Evolutionary conservation across 257 asterid species (phyloP).

Genomic region (Ehretia macrophylla): DNA sequence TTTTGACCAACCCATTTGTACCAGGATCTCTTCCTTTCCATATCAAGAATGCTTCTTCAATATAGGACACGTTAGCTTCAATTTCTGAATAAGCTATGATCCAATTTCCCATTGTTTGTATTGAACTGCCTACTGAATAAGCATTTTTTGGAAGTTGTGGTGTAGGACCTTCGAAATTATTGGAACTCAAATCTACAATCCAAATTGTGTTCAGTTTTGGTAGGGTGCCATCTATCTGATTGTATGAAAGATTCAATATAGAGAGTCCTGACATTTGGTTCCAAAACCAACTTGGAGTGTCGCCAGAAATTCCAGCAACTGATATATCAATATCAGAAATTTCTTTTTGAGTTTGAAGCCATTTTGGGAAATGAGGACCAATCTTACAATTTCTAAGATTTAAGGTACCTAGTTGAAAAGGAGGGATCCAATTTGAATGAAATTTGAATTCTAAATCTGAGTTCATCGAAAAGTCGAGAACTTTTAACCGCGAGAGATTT

Average conservation of each 20-base stretch:
- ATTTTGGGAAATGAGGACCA: conserved; percentile 18
- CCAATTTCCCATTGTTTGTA: not conserved
- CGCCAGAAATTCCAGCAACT: conserved; percentile 10
- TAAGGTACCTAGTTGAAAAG: conserved; percentile 6
- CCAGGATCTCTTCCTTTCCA: conserved; percentile 29
- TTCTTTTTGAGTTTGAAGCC: conserved; percentile 14
- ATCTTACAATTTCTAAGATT: not conserved
- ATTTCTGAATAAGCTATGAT: too few relatives aligned
- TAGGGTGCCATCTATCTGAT: conserved; percentile 11
- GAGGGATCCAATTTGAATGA: conserved; percentile 9
- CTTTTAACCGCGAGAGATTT: not conserved
- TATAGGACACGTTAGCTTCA: too few relatives aligned
- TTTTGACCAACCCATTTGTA: conserved; percentile 17
- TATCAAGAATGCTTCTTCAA: conserved; percentile 6
- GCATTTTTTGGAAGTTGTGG: not conserved
- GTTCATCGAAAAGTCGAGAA: not conserved
- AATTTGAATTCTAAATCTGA: not conserved
- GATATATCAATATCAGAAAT: conserved; percentile 9
- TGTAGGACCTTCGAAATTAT: conserved; percentile 9
- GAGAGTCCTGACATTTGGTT: not conserved
- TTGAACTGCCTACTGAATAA: not conserved
- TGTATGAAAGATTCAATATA: conserved; percentile 20
- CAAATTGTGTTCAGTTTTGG: conserved; percentile 8
- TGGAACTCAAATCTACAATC: conserved; percentile 14
- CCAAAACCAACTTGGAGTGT: conserved; percentile 24